A percentile compares a stretch with the other conserved stretches of the same genome.
These are phyloP conservation scores for Saccharomyces hybrid DNA, from an alignment of 1,139 yeast species.

Conservation along the genomic window DNA sequence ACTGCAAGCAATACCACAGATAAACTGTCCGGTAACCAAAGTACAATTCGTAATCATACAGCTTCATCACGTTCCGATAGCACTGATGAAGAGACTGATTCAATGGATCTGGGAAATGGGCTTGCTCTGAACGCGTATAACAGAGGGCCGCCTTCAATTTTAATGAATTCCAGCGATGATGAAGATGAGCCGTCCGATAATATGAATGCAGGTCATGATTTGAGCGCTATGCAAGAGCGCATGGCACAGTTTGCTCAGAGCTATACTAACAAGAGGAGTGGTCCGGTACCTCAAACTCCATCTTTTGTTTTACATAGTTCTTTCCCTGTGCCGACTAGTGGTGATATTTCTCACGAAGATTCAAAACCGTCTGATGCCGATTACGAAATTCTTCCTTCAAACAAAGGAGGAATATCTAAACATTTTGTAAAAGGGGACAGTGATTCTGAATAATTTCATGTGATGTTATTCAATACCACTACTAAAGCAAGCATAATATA, in stretches of 20 bases:
- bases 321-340: neutral
- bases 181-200: slow-evolving; percentile 11
- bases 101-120: slow-evolving; percentile 31
- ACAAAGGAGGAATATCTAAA: no score
- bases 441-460: no score
- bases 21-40: neutral
- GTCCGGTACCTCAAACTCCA: neutral
- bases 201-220: slow-evolving; percentile 11
- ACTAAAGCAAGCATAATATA: no score
- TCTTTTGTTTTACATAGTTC: neutral
- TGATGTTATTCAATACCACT: no score
- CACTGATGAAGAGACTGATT: slow-evolving; percentile 9
- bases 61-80: neutral
- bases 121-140: slow-evolving; percentile 25
- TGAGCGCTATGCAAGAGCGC: slow-evolving; percentile 21
- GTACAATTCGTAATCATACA: neutral
- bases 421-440: no score
- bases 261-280: slow-evolving; percentile 7
- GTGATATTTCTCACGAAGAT: neutral
- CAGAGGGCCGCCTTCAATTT: slow-evolving; percentile 29
- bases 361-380: no score
- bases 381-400: no score
- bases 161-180: slow-evolving; percentile 21
- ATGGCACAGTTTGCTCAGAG: slow-evolving; percentile 25
- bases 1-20: slow-evolving; percentile 1